Percentiles rank a stretch among this genome's conserved stretches.
phyloP scores from a whole-genome alignment of 2,329 filamentous ascomycete species.

The Emergomyces pasteurianus region DNA sequence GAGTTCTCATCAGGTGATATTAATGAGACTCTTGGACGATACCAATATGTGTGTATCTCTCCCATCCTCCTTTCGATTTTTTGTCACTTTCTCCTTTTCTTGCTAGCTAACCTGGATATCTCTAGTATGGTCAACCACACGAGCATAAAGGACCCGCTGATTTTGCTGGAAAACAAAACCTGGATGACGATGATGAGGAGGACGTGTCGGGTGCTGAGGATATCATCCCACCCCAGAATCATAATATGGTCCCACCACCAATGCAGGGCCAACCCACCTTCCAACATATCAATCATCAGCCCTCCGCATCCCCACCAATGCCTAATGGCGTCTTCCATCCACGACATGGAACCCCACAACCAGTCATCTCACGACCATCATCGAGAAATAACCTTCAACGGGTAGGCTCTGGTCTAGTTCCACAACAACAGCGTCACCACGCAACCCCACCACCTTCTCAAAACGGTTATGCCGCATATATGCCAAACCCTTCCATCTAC shows the following conservation, averaged over 20 bases:
- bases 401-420: slow-evolving; percentile 60
- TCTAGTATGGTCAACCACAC: slow-evolving; percentile 76
- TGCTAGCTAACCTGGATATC: slow-evolving; percentile 8
- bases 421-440: slow-evolving; percentile 50
- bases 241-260: slow-evolving; percentile 54
- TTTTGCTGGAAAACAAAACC: slow-evolving; percentile 66
- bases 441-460: slow-evolving; percentile 43
- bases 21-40: slow-evolving; percentile 74
- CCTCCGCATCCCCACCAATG: slow-evolving; percentile 81
- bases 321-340: slow-evolving; percentile 62
- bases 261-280: slow-evolving; percentile 58
- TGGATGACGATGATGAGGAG: slow-evolving; percentile 73
- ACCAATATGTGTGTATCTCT: slow-evolving; percentile 66
- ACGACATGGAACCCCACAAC: slow-evolving; percentile 72
- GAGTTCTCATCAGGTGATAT: slow-evolving; percentile 94
- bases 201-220: slow-evolving; percentile 62
- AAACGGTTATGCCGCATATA: slow-evolving; percentile 69
- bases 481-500: slow-evolving; percentile 77
- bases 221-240: slow-evolving; percentile 37
- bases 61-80: neutral
- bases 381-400: slow-evolving; percentile 72
- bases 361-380: slow-evolving; percentile 60
- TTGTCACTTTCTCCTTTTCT: slow-evolving; percentile 2
- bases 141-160: slow-evolving; percentile 94
- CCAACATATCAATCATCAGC: slow-evolving; percentile 70